phyloP scores from a whole-genome alignment of 192 early-diverging fungal species.

The Chytriomyces sp. region DNA sequence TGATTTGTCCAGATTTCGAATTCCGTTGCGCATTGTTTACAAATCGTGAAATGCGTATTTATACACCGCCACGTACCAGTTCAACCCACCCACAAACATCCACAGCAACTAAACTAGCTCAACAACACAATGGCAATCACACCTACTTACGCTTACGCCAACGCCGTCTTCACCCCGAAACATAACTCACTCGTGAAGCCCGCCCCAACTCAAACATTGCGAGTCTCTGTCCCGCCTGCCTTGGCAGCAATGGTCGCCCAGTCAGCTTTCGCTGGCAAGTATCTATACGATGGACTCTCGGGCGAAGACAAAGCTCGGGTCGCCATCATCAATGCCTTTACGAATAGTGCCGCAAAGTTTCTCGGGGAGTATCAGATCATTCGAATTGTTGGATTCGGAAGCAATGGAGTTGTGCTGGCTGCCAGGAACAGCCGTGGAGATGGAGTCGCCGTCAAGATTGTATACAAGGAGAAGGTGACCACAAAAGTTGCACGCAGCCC shows the following conservation, averaged over 20 bases:
- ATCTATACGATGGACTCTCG: constrained; percentile 3
- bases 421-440: not conserved
- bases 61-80: too few relatives aligned
- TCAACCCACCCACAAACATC: too few relatives aligned
- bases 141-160: too few relatives aligned
- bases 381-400: constrained; percentile 32
- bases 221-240: not conserved
- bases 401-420: constrained; percentile 20
- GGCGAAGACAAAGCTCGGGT: constrained; percentile 10
- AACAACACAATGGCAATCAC: too few relatives aligned
- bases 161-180: too few relatives aligned
- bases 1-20: too few relatives aligned
- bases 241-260: not conserved
- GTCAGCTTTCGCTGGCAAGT: not conserved
- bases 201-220: not conserved
- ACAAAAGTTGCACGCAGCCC: not conserved
- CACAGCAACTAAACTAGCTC: too few relatives aligned
- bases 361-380: not conserved
- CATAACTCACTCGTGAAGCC: too few relatives aligned
- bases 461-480: not conserved
- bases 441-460: not conserved
- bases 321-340: constrained; percentile 11
- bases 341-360: not conserved
- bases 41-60: too few relatives aligned
- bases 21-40: too few relatives aligned